Conservation (phyloP, 768 basidiomycete genomes). For the Ramaria rubella region DNA sequence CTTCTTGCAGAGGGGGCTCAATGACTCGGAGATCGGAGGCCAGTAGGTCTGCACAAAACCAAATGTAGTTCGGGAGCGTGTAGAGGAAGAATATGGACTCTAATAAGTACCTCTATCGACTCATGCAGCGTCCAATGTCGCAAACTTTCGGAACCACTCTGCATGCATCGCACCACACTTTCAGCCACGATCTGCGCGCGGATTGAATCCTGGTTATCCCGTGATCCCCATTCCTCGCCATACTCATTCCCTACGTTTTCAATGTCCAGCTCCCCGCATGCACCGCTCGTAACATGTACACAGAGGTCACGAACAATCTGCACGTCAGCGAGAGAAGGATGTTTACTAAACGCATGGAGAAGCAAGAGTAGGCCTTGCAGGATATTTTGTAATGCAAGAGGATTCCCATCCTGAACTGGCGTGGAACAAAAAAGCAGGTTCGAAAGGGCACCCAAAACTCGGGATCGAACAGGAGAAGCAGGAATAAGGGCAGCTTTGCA, state of each 20-base stretch:
- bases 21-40: conserved; percentile 28
- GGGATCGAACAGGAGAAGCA: conserved; percentile 36
- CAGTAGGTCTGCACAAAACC: conserved; percentile 41
- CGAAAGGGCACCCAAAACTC: conserved; percentile 45
- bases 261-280: conserved; percentile 43
- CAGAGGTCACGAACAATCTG: conserved; percentile 42
- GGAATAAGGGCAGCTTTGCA: conserved; percentile 49
- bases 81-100: not conserved
- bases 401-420: conserved; percentile 38
- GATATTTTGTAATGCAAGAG: conserved; percentile 44
- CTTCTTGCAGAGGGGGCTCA: conserved; percentile 40
- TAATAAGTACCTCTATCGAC: conserved; percentile 40
- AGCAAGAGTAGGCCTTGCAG: conserved; percentile 42
- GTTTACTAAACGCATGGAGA: conserved; percentile 38
- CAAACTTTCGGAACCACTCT: conserved; percentile 38
- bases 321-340: conserved; percentile 18
- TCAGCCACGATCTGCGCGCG: conserved; percentile 42
- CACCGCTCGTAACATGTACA: conserved; percentile 37
- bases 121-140: conserved; percentile 47
- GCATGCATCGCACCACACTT: conserved; percentile 38
- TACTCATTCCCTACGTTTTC: conserved; percentile 46
- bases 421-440: conserved; percentile 35
- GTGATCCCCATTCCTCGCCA: conserved; percentile 25
- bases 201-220: conserved; percentile 34
- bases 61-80: not conserved